These are phyloP conservation scores for Pestalotiopsis sp. DNA, from an alignment of 2,329 filamentous ascomycete species.

Conservation along the genomic window DNA sequence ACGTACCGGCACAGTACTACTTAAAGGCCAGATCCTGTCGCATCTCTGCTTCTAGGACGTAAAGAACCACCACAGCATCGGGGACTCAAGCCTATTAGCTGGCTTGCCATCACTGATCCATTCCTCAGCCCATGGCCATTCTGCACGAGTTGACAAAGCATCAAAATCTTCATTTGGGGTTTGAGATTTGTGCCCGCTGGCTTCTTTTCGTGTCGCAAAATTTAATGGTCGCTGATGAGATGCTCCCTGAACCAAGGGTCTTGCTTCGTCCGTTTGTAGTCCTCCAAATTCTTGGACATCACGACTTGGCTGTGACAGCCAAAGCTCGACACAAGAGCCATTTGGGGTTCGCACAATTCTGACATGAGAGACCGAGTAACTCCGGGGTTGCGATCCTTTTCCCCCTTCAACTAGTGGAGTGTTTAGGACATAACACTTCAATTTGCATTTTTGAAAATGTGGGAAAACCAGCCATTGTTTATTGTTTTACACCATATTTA, in stretches of 20 bases:
- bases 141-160: constrained; percentile 23
- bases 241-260: constrained; percentile 51
- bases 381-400: no score
- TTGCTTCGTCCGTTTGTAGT: constrained; percentile 49
- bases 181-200: constrained; percentile 10
- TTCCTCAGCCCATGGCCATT: constrained; percentile 49
- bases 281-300: constrained; percentile 44
- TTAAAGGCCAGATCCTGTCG: no score
- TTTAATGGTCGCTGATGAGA: constrained; percentile 48
- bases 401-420: no score
- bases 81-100: neutral
- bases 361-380: no score
- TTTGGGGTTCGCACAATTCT: constrained; percentile 45
- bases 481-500: constrained; percentile 49
- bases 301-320: constrained; percentile 53
- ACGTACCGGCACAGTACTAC: no score
- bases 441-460: constrained; percentile 21
- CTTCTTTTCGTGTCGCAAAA: constrained; percentile 51
- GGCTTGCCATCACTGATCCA: constrained; percentile 15
- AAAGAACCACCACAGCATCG: no score
- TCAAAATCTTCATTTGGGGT: no score
- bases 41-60: no score
- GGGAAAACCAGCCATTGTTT: constrained; percentile 37
- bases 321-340: constrained; percentile 48
- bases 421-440: no score